phyloP scores from a whole-genome alignment of 805 yeast genomes.

The Pichia californica region DNA sequence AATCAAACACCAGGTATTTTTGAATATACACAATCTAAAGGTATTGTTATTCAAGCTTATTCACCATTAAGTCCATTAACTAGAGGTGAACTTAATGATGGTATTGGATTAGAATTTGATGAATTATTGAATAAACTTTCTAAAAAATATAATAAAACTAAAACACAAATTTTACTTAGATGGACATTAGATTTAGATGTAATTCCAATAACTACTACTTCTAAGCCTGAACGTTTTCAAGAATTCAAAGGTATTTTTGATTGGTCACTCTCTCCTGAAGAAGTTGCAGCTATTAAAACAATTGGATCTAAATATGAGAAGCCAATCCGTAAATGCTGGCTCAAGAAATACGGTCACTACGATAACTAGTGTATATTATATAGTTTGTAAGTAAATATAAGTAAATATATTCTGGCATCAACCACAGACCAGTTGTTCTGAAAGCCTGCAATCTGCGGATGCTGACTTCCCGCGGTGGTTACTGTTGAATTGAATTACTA shows the following conservation, averaged over 20 bases:
- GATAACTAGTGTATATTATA: no score
- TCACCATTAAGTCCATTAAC: conserved; percentile 61
- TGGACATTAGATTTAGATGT: conserved; percentile 39
- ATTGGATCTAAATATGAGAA: not conserved
- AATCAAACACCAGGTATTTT: conserved; percentile 55
- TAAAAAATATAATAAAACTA: conserved; percentile 32
- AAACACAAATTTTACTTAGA: conserved; percentile 37
- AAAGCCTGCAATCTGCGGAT: no score
- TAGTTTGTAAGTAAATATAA: no score
- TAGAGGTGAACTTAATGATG: conserved; percentile 35
- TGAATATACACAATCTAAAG: conserved; percentile 42
- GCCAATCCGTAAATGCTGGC: not conserved
- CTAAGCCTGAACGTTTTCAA: conserved; percentile 34
- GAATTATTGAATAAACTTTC: conserved; percentile 28
- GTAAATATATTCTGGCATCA: no score
- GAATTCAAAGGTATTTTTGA: conserved; percentile 32
- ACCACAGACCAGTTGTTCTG: no score
- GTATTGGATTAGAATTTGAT: conserved; percentile 30
- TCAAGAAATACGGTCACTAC: no score
- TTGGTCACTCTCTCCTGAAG: conserved; percentile 27
- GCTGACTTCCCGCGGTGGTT: no score
- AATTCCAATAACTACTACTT: conserved; percentile 42
- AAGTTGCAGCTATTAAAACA: conserved; percentile 22
- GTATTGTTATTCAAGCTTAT: conserved; percentile 56
- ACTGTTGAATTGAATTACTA: no score